Evolutionary conservation across 2,329 filamentous ascomycete species (phyloP).

Genomic region (Aurifilum marmelostoma): DNA sequence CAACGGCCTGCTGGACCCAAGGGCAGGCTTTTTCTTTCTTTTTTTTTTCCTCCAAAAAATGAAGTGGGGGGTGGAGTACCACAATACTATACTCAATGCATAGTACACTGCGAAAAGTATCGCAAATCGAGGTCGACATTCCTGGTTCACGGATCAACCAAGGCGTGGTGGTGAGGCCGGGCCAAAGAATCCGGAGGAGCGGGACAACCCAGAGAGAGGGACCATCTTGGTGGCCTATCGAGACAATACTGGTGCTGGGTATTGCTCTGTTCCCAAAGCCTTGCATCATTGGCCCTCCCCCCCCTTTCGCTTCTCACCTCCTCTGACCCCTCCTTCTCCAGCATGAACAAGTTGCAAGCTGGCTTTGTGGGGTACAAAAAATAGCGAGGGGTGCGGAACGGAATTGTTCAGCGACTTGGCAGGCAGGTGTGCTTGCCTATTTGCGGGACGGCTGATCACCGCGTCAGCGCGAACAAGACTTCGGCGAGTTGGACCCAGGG

Average conservation of each 20-base stretch:
- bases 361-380: background rate
- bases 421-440: background rate
- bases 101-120: background rate
- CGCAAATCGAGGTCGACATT: background rate
- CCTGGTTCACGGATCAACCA: background rate
- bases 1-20: background rate
- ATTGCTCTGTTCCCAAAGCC: background rate
- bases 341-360: background rate
- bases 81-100: background rate
- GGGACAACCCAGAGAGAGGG: background rate
- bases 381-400: background rate
- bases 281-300: background rate
- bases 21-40: too few relatives aligned
- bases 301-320: background rate
- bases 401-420: background rate
- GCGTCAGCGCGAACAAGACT: background rate
- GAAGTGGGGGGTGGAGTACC: background rate
- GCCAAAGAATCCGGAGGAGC: background rate
- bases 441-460: background rate
- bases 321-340: background rate
- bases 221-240: background rate
- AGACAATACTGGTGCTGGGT: background rate
- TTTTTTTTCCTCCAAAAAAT: too few relatives aligned
- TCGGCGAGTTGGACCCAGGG: slow-evolving; percentile 3
- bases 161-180: background rate